These are phyloP conservation scores for Chlorella sp. DNA, from an alignment of 139 green algal genomes.

Conservation along the genomic window DNA sequence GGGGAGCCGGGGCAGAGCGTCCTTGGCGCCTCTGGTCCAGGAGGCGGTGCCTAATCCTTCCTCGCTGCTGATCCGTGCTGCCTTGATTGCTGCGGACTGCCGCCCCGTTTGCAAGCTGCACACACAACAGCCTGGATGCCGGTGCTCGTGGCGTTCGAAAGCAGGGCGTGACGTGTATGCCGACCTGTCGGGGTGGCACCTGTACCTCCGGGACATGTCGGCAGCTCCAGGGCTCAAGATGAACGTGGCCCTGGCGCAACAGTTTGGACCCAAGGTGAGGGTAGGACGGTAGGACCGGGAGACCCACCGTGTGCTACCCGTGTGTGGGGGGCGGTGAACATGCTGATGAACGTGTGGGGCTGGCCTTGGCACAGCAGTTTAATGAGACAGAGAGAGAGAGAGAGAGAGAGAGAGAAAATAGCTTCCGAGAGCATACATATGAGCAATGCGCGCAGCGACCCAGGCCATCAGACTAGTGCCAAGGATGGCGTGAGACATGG, in stretches of 20 bases:
- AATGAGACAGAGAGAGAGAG: no score
- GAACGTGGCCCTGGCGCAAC: constrained; percentile 31
- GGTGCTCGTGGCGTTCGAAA: background rate
- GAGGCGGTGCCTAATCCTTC: background rate
- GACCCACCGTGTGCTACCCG: no score
- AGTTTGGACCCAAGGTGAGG: constrained; percentile 39
- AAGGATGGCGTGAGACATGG: no score
- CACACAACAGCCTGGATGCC: background rate
- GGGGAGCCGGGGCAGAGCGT: background rate
- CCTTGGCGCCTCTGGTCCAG: background rate
- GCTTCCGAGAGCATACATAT: no score
- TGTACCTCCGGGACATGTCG: constrained; percentile 48
- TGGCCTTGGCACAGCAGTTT: no score
- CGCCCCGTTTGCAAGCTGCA: background rate
- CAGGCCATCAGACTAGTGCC: no score
- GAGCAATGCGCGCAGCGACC: no score
- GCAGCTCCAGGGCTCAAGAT: constrained; percentile 30
- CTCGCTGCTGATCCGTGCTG: background rate
- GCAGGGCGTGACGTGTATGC: constrained; percentile 53
- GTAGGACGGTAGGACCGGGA: no score
- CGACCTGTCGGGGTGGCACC: constrained; percentile 62
- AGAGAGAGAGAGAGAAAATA: no score
- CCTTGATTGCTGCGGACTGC: background rate
- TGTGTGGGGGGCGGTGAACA: no score
- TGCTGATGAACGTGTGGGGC: no score